Evolutionary conservation across 192 early-diverging fungal genomes (phyloP), one percentile per base, ranked within the genome.

Genomic region (Coemansia sp.): DNA sequence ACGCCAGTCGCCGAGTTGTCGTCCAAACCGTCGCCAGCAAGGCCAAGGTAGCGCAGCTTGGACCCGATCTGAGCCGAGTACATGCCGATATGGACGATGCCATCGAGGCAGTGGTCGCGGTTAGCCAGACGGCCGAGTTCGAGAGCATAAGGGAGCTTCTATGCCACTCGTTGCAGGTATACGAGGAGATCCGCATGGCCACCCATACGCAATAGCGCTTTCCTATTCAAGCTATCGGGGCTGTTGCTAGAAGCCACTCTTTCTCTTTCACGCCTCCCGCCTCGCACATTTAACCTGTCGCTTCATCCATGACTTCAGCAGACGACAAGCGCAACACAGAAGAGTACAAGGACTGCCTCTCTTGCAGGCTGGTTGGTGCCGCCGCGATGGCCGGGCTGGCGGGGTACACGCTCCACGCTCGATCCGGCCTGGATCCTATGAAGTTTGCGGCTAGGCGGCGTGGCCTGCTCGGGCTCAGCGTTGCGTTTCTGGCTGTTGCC

Each of bases 151-250:
- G 66, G 24, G 79, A 81, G 25, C 70, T 81, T 3, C 67, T 81
- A 43, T 72, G 79, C 64, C 79, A 69, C 54, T 75, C 79, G 38
- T 49, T 81, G 10, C 79, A 76, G 66, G 73, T 81, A 3, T 71
- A 72, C 36, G 79, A 81, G 46, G 67, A 67, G 10, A 81, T 81
- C 37, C 67, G 45, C 45, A 56, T 38, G 20, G 58, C 59, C 4
- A 35, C 32, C 32, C 32, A 35, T 35, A 35, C 32, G 7, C 2
- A 35, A 7, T 35, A 35, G 32, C 32, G 32, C 20, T 47, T 47
- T 11, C 40, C 40, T 17, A 41, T 41, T 17, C 40, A 15, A 17
- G 17, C 14, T 17, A 0, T 41, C 7, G 45, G 10, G 24, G 14
- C 47, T 15, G 25, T 11, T 51, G 25, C 7, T 27, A 24, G 46